Evolutionary conservation across 495 filamentous ascomycete species (phyloP).

Genomic region (Chlorociboria aeruginascens): DNA sequence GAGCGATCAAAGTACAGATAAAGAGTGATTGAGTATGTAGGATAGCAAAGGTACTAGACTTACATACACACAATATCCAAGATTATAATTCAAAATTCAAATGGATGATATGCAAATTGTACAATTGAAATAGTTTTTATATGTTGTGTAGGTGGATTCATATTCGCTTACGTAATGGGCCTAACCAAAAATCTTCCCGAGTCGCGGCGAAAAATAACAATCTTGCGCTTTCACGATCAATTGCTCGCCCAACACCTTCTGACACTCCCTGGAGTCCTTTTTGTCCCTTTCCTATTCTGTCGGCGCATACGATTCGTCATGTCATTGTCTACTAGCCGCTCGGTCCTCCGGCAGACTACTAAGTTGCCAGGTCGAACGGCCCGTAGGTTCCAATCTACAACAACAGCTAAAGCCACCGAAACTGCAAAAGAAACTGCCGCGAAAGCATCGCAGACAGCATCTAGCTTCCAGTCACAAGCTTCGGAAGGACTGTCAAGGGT

Average conservation of each 20-base stretch:
- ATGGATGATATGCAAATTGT: background rate
- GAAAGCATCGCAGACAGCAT: constrained; percentile 55
- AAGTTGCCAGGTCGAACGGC: constrained; percentile 43
- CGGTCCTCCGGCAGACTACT: constrained; percentile 50
- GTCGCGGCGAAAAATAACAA: constrained; percentile 11
- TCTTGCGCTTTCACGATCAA: constrained; percentile 11
- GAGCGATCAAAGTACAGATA: constrained; percentile 93
- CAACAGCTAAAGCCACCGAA: constrained; percentile 52
- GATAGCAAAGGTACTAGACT: background rate
- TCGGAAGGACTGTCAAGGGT: constrained; percentile 77
- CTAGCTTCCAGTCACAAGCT: constrained; percentile 61
- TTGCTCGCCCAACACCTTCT: constrained; percentile 10
- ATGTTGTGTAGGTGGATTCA: background rate
- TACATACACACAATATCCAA: constrained; percentile 2
- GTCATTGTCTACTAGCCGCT: constrained; percentile 25
- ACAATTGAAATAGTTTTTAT: background rate
- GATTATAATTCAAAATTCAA: background rate
- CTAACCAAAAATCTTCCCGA: constrained; percentile 10
- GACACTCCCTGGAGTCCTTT: constrained; percentile 3
- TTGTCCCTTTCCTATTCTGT: constrained; percentile 2
- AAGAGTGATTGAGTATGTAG: constrained; percentile 33
- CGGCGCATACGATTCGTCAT: constrained; percentile 18
- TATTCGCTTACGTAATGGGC: background rate
- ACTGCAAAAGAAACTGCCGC: constrained; percentile 41
- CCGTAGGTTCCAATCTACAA: constrained; percentile 50